A percentile compares a stretch with the other conserved stretches of the same genome.
phyloP scores from a whole-genome alignment of 2,329 filamentous ascomycete species.

The Escovopsis sp. region DNA sequence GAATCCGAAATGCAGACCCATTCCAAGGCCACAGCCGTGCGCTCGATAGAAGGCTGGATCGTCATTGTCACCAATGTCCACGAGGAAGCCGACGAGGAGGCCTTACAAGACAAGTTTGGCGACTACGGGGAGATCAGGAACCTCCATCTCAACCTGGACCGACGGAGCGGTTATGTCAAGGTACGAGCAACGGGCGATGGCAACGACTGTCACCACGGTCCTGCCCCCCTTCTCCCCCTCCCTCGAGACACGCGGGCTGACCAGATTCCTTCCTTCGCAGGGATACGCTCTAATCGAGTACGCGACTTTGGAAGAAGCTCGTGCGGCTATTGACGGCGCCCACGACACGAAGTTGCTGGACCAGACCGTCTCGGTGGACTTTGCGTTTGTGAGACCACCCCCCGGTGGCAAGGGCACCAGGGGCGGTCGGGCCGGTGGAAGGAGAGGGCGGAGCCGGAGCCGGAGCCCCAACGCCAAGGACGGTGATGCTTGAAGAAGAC shows the following conservation, averaged over 20 bases:
- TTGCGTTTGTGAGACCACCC: constrained; percentile 71
- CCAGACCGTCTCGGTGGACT: constrained; percentile 69
- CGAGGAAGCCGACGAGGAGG: constrained; percentile 75
- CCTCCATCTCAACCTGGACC: constrained; percentile 67
- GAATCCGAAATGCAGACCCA: constrained; percentile 56
- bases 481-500: constrained; percentile 12
- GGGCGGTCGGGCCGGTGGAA: constrained; percentile 18
- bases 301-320: constrained; percentile 61
- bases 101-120: constrained; percentile 65
- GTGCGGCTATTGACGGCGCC: constrained; percentile 69
- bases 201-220: too few species aligned
- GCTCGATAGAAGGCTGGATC: constrained; percentile 83
- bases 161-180: constrained; percentile 77
- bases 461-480: constrained; percentile 30
- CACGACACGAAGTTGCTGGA: constrained; percentile 65
- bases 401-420: constrained; percentile 33
- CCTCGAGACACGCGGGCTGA: not conserved
- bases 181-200: constrained; percentile 23
- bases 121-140: constrained; percentile 84
- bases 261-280: constrained; percentile 25
- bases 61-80: constrained; percentile 76
- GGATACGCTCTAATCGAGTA: constrained; percentile 81
- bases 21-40: constrained; percentile 62
- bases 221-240: too few species aligned
- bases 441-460: constrained; percentile 34